Evolutionary conservation across 352 stramenopile genomes (phyloP).

Genomic region (Pelagophyceae sp.): DNA sequence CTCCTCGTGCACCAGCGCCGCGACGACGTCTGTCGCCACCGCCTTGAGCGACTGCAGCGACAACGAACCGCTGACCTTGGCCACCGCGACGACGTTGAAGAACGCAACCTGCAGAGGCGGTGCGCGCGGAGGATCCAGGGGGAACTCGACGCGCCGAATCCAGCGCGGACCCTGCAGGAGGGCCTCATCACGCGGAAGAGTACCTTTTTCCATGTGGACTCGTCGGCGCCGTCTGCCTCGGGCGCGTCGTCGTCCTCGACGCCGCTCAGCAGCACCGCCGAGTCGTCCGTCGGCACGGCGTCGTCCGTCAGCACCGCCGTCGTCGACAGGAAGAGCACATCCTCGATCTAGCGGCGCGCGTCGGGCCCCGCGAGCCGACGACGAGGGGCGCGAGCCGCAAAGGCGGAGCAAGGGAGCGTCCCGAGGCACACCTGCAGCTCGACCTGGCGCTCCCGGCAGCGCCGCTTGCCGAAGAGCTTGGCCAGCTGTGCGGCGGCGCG

Average conservation of each 20-base stretch:
- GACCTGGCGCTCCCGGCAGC: neutral
- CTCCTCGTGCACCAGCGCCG: constrained; percentile 10
- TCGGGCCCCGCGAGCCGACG: neutral
- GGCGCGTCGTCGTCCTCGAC: neutral
- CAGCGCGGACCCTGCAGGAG: too few species aligned
- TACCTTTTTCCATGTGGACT: neutral
- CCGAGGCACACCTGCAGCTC: neutral
- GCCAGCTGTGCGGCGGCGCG: neutral
- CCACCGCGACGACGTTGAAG: constrained; percentile 9
- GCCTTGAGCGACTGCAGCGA: neutral
- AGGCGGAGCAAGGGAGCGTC: too few species aligned
- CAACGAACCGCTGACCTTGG: neutral
- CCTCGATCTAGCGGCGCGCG: neutral
- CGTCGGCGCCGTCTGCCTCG: neutral
- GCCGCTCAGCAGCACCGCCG: neutral
- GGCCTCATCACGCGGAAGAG: too few species aligned
- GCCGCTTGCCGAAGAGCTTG: neutral
- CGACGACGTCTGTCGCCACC: neutral
- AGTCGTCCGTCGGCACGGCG: neutral
- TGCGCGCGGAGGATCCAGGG: neutral
- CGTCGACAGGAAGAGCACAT: neutral
- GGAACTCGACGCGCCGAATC: too few species aligned
- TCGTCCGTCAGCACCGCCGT: neutral
- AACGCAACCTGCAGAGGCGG: neutral
- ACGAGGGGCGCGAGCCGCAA: neutral